These are phyloP conservation scores for Meyerozyma sp. DNA, from an alignment of 1,139 yeast species.

Conservation along the genomic window DNA sequence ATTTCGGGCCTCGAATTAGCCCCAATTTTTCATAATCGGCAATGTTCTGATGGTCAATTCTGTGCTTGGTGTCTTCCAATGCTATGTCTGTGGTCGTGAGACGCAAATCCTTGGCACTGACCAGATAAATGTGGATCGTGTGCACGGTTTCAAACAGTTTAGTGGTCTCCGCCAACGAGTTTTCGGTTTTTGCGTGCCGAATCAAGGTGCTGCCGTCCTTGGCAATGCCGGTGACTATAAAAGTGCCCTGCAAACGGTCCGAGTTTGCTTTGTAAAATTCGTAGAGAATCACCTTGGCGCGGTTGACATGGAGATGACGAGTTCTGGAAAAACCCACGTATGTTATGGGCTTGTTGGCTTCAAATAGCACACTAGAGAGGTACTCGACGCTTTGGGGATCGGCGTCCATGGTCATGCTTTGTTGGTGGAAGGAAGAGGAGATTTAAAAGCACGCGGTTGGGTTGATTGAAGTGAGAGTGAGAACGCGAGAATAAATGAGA, in stretches of 20 bases:
- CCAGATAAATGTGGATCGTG: slow-evolving; percentile 29
- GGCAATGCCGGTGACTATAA: slow-evolving; percentile 26
- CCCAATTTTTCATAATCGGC: slow-evolving; percentile 24
- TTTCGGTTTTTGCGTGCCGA: slow-evolving; percentile 17
- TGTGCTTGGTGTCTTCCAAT: slow-evolving; percentile 21
- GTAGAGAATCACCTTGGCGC: slow-evolving; percentile 25
- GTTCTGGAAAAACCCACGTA: slow-evolving; percentile 25
- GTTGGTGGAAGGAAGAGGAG: neutral
- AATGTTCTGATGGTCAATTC: slow-evolving; percentile 14
- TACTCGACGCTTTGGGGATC: slow-evolving; percentile 24
- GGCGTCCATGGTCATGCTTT: slow-evolving; percentile 33
- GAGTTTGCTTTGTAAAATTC: slow-evolving; percentile 29
- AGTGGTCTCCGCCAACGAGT: slow-evolving; percentile 12
- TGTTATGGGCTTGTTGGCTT: slow-evolving; percentile 22
- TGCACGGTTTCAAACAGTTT: slow-evolving; percentile 16
- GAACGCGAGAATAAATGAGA: neutral
- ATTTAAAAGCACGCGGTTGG: neutral
- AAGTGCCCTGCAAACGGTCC: slow-evolving; percentile 27
- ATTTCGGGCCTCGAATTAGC: slow-evolving; percentile 29
- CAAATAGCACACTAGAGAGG: slow-evolving; percentile 22
- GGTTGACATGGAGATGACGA: slow-evolving; percentile 21
- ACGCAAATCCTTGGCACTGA: slow-evolving; percentile 15
- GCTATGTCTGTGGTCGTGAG: slow-evolving; percentile 17
- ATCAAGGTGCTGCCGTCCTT: slow-evolving; percentile 11
- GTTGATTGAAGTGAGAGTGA: neutral